Evolutionary conservation across 345 rosid genomes (phyloP).

Genomic region (Eucalyptus regnans): DNA sequence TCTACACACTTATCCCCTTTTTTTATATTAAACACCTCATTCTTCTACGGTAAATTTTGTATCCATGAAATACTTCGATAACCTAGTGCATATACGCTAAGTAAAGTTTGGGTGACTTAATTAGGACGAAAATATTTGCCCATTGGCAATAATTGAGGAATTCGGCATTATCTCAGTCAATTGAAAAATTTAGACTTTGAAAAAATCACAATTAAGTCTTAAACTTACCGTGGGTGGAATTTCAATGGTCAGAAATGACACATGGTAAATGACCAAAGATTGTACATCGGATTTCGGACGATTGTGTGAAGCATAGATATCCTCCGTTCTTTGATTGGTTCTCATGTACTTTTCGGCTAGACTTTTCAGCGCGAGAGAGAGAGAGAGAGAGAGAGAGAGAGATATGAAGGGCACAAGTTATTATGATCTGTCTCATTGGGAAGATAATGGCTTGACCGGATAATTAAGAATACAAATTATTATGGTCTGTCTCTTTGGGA

Average conservation of each 20-base stretch:
- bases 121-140: neutral
- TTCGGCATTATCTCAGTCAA: neutral
- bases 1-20: accelerated
- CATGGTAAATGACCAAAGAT: neutral
- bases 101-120: neutral
- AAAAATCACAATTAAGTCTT: neutral
- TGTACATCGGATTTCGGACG: neutral
- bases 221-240: neutral
- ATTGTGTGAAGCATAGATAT: no score
- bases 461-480: no score
- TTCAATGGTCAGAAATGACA: neutral
- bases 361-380: no score
- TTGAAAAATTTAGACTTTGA: neutral
- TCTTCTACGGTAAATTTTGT: neutral
- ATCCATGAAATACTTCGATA: neutral
- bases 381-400: neutral
- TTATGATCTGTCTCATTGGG: neutral
- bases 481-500: neutral
- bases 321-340: no score
- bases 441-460: neutral
- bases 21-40: neutral
- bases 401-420: neutral
- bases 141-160: neutral
- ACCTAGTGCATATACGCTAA: neutral
- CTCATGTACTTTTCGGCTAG: no score